Base-by-base conservation (phyloP, 148 eudicot species). In the Chenopodium album region DNA sequence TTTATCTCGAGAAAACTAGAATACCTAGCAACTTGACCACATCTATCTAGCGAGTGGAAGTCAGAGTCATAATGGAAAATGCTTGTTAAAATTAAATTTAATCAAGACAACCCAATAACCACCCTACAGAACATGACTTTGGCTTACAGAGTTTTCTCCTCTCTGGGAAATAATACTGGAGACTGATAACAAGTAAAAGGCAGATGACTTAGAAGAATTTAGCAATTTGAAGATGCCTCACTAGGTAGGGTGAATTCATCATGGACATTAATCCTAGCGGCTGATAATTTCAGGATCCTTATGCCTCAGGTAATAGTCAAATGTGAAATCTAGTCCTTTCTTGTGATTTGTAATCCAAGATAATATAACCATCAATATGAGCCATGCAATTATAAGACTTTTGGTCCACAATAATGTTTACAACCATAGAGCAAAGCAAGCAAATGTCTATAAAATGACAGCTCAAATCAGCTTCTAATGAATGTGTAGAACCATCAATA, bases 401-500 rank as follows among this genome's bases (percentile, higher is more conserved):
- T 67, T 41, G 44, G 44, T 41, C 44, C 5, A 0, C 44, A 41
- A 41, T 41, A 6, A 6, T 4, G 44, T 41, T 41, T 41, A 41
- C 70, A 66, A 41, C 28, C 31, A 81, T 28, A 47, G 22, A 23
- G 52, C 44, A 76, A 22, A 66, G 52, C 37, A 46, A 52, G 67
- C 67, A 64, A 65, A 63, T 44, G 44, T 52, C 32, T n/a, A 48
- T 16, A 32, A 2, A 26, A 19, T 50, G 81, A 60, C 63, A 70
- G n/a, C 59, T 78, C 62, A 59, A 11, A 10, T 19, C 60, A 81
- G 73, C 78, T 54, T 70, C 63, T 16, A 19, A 48, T 48, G 29
- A 79, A 79, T 32, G 60, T 50, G 20, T 3, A 16, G 14, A 48
- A 16, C 60, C 60, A 54, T 54, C 60, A 54, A 54, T 12, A 54